Evolutionary conservation across 768 basidiomycete genomes (phyloP).

Genomic region (Hericium rajendrae): DNA sequence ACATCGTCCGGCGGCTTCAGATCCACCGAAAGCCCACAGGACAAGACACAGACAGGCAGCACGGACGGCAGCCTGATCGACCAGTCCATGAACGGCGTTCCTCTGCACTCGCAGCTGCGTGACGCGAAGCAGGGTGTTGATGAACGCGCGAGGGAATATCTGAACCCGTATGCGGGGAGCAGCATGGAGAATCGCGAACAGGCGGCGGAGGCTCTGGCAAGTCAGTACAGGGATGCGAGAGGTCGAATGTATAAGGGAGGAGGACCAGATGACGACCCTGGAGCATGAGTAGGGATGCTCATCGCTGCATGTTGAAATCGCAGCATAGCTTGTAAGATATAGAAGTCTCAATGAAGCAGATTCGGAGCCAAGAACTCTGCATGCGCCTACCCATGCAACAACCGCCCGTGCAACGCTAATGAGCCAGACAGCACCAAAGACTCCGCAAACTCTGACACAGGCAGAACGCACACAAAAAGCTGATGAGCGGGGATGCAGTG

Average conservation of each 20-base stretch:
- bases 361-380: no score
- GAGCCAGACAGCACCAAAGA: background rate
- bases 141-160: background rate
- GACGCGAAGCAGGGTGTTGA: constrained; percentile 5
- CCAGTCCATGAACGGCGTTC: background rate
- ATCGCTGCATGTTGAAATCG: background rate
- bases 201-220: constrained; percentile 11
- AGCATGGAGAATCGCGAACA: constrained; percentile 12
- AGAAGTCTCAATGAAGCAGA: no score
- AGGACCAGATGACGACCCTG: background rate
- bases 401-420: background rate
- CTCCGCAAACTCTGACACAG: background rate
- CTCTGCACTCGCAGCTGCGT: constrained; percentile 1
- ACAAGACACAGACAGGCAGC: background rate
- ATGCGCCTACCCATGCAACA: no score
- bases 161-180: constrained; percentile 1
- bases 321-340: background rate
- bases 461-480: background rate
- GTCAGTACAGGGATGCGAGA: constrained; percentile 8
- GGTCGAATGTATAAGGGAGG: constrained; percentile 4
- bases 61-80: background rate
- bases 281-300: background rate
- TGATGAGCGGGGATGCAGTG: background rate
- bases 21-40: background rate
- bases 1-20: constrained; percentile 11